Conservation (phyloP, 768 basidiomycete species). For the Tylopilus felleus region DNA sequence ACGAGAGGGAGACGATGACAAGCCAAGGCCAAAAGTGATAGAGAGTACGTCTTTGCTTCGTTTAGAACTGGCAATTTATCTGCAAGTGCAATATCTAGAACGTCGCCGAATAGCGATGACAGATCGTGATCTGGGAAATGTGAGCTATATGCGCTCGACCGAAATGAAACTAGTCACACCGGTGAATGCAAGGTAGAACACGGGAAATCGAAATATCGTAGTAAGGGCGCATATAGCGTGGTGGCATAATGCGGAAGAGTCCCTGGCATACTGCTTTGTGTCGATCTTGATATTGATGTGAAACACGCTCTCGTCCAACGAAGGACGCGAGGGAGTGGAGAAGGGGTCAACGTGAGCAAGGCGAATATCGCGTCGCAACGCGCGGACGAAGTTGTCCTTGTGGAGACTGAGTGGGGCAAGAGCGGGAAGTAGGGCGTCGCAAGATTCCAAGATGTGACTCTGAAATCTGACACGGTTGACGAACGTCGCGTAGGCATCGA, state of each 20-base stretch:
- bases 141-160: background rate
- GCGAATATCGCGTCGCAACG: constrained; percentile 51
- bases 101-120: constrained; percentile 39
- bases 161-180: constrained; percentile 37
- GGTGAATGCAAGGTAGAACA: constrained; percentile 44
- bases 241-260: constrained; percentile 47
- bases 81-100: constrained; percentile 42
- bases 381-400: constrained; percentile 36
- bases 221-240: constrained; percentile 51
- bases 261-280: constrained; percentile 38
- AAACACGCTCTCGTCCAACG: constrained; percentile 1
- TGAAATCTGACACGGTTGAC: constrained; percentile 40
- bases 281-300: constrained; percentile 27
- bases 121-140: constrained; percentile 41
- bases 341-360: constrained; percentile 39
- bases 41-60: constrained; percentile 42
- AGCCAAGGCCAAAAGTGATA: constrained; percentile 50
- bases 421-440: constrained; percentile 13
- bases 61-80: constrained; percentile 36
- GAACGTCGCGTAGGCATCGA: constrained; percentile 59
- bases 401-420: constrained; percentile 32
- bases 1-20: constrained; percentile 45
- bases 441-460: constrained; percentile 1
- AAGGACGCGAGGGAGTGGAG: constrained; percentile 3
- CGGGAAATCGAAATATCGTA: constrained; percentile 47